Conservation (phyloP, 2,329 filamentous ascomycete genomes). For the Trichoderma asperellum region DNA sequence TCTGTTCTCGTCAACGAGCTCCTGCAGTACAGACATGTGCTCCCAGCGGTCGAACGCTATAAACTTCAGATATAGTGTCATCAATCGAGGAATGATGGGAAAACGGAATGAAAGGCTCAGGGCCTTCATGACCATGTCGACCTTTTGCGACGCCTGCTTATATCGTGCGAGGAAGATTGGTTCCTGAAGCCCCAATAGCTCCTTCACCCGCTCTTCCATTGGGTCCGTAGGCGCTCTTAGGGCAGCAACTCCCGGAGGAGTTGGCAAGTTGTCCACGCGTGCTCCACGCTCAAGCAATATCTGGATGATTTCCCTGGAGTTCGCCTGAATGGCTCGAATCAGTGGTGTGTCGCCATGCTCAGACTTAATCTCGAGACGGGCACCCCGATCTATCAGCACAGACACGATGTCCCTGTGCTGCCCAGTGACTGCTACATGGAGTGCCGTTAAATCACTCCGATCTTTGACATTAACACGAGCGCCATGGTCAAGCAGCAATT, state of each 20-base stretch:
- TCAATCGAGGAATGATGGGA: conserved; percentile 4
- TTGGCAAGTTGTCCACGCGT: neutral
- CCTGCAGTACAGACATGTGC: conserved; percentile 18
- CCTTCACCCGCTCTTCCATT: conserved; percentile 13
- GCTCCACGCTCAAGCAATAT: conserved; percentile 10
- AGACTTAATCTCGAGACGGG: conserved; percentile 11
- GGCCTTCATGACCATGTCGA: conserved; percentile 5
- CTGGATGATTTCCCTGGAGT: conserved; percentile 20
- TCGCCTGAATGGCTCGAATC: conserved; percentile 15
- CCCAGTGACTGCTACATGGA: conserved; percentile 2
- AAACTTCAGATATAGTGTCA: conserved; percentile 16
- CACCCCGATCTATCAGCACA: conserved; percentile 9
- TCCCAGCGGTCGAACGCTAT: conserved; percentile 19
- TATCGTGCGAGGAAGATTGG: conserved; percentile 16
- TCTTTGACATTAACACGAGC: conserved; percentile 17
- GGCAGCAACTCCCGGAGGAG: conserved; percentile 7
- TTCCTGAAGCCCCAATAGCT: conserved; percentile 10
- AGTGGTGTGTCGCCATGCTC: conserved; percentile 15
- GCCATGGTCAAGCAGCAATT: conserved; percentile 11
- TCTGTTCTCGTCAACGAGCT: conserved; percentile 20
- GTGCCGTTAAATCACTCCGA: conserved; percentile 7
- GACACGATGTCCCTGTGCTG: conserved; percentile 19
- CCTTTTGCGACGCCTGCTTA: conserved; percentile 13
- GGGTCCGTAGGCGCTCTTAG: neutral
- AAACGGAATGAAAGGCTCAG: conserved; percentile 11